Conservation (phyloP, 129 eudicot species). For the Flaveria linearis region DNA sequence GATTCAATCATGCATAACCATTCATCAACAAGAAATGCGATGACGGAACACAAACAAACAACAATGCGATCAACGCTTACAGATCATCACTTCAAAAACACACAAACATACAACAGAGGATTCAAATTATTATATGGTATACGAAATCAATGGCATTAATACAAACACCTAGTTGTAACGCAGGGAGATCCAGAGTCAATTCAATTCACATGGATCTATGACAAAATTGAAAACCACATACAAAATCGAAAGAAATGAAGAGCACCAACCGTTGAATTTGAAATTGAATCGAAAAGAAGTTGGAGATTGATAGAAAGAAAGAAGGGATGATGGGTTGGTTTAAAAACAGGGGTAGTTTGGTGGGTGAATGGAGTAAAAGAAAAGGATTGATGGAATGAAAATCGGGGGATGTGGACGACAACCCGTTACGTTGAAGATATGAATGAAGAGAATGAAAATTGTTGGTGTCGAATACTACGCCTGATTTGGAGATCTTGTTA, state of each 20-base stretch:
- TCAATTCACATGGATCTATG: neutral
- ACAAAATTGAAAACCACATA: neutral
- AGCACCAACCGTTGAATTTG: conserved; percentile 16
- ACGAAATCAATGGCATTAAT: too few relatives aligned
- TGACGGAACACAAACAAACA: neutral
- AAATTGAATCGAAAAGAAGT: neutral
- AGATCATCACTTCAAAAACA: neutral
- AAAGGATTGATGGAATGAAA: conserved; percentile 31
- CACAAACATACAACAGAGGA: neutral
- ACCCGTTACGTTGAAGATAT: conserved; percentile 17
- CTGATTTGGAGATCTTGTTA: conserved; percentile 12
- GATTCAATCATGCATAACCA: too few relatives aligned
- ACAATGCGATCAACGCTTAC: conserved; percentile 1
- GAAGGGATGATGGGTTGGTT: conserved; percentile 20
- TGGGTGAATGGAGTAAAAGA: conserved; percentile 28
- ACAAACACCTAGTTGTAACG: too few relatives aligned
- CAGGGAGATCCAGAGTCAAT: too few relatives aligned
- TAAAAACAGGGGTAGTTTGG: conserved; percentile 25
- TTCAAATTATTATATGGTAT: too few relatives aligned
- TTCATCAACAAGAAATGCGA: neutral
- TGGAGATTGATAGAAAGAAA: conserved; percentile 9
- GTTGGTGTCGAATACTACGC: conserved; percentile 7
- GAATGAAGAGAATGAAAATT: neutral
- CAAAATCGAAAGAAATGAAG: conserved; percentile 6
- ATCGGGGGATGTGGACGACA: conserved; percentile 35